Base-by-base conservation (phyloP, 1,284 basidiomycete species). In the Ceratobasidium sp. region DNA sequence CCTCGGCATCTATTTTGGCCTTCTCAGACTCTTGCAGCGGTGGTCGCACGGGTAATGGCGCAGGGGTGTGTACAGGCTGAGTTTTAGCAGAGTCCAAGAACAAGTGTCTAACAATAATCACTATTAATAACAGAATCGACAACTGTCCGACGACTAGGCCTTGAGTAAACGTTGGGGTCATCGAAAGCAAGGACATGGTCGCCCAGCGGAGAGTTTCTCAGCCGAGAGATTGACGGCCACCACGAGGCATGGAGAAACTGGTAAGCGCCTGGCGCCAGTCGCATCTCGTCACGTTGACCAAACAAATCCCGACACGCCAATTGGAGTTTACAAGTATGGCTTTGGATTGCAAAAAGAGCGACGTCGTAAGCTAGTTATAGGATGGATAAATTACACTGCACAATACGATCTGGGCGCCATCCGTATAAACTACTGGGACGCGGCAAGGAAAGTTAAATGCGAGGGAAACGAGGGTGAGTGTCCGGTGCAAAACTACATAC, bases 81-180 rank as follows among this genome's bases (percentile, higher is more conserved):
- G 27, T 1, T 74, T 44, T 56, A 5, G 52, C 74, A 30, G 88
- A 84, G 74, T 91, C 87, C 72, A 93, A 83, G 77, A 92, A 92
- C 53, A 93, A 83, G 75, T 91, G 91, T 76, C 89, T 89, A 77
- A 93, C 84, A 72, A 92, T 81, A 72, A 90, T 79, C 41, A 79
- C 80, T 33, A 92, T 81, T 30, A 93, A 80, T 57, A 86, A 74
- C 57, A 92, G 80, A 71, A 93, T 86, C 39, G 90, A 91, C 36
- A 90, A 79, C 75, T 93, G 90, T 69, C 90, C 90, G 30, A 92
- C 77, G 30, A 93, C 80, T 50, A 93, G 83, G 41, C 90, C 90
- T 76, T 92, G 90, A 0, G 90, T 91, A 77, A 93, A 93, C 1
- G 89, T 92, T 0, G 88, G 90, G 73, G 89, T 85, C 56, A 91